Percentiles rank a stretch among this genome's conserved stretches.
These are phyloP conservation scores for Colletotrichum orchidophilum DNA, from an alignment of 2,329 filamentous ascomycete genomes.

Conservation along the genomic window DNA sequence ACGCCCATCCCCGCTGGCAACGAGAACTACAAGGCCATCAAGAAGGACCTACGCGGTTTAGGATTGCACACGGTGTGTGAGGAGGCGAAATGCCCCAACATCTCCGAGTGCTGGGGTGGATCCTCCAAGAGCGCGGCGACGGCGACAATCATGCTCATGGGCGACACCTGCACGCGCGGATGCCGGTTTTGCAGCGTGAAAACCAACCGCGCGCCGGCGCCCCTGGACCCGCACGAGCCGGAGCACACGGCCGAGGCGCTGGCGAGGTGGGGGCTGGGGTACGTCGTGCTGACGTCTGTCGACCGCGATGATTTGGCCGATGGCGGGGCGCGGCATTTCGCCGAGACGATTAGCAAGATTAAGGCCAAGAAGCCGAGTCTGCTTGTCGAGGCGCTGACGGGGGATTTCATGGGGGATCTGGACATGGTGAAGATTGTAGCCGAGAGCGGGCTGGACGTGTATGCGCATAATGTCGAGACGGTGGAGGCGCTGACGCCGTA, in stretches of 20 bases:
- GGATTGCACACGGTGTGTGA: slow-evolving; percentile 96
- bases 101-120: slow-evolving; percentile 97
- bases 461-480: slow-evolving; percentile 97
- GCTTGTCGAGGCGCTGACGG: slow-evolving; percentile 85
- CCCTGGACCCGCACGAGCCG: slow-evolving; percentile 93
- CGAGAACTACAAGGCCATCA: slow-evolving; percentile 91
- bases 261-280: slow-evolving; percentile 91
- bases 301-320: slow-evolving; percentile 93
- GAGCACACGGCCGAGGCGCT: slow-evolving; percentile 97
- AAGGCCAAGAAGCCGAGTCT: slow-evolving; percentile 83
- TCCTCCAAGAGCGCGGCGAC: slow-evolving; percentile 88
- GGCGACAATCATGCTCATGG: slow-evolving; percentile 99
- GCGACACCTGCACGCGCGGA: slow-evolving; percentile 95
- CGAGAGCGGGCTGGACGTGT: slow-evolving; percentile 90
- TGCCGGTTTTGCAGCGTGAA: slow-evolving; percentile 98
- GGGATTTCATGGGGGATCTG: slow-evolving; percentile 85
- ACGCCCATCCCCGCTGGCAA: slow-evolving; percentile 88
- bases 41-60: slow-evolving; percentile 88
- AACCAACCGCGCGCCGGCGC: slow-evolving; percentile 78
- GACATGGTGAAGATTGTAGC: slow-evolving; percentile 90
- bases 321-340: slow-evolving; percentile 88
- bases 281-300: slow-evolving; percentile 93
- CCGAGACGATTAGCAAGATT: slow-evolving; percentile 93
- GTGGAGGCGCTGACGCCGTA: slow-evolving; percentile 89
- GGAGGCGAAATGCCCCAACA: slow-evolving; percentile 96